phyloP scores from a whole-genome alignment of 164 flowering plant species.

The Protea cynaroides region DNA sequence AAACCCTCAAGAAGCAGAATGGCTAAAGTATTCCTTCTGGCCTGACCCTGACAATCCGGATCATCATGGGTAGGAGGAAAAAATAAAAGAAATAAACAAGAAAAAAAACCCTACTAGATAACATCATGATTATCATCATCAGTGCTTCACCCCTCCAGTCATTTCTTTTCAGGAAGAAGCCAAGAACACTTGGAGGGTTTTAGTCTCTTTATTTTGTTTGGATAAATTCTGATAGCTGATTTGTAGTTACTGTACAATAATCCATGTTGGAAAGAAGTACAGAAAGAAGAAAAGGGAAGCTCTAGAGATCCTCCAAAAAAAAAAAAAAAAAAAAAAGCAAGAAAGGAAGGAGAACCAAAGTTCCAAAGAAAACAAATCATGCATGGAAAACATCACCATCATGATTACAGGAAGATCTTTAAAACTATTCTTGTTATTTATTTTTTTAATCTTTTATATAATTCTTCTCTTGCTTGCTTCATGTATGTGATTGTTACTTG shows the following conservation, averaged over 20 bases:
- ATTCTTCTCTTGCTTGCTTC: slow-evolving; percentile 14
- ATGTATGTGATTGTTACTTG: slow-evolving; percentile 10
- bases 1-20: slow-evolving; percentile 53
- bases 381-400: slow-evolving; percentile 67
- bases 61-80: slow-evolving; percentile 68
- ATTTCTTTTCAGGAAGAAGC: slow-evolving; percentile 21
- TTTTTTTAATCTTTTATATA: slow-evolving; percentile 14
- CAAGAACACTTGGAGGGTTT: slow-evolving; percentile 13
- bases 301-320: slow-evolving; percentile 1
- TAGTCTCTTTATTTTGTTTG: slow-evolving; percentile 10
- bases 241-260: slow-evolving; percentile 37
- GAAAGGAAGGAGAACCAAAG: slow-evolving; percentile 37
- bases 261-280: slow-evolving; percentile 31
- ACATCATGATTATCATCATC: slow-evolving; percentile 29
- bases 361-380: slow-evolving; percentile 31
- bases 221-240: slow-evolving; percentile 5
- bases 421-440: slow-evolving; percentile 18
- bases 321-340: slow-evolving; percentile 20
- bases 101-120: slow-evolving; percentile 20
- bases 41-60: slow-evolving; percentile 86
- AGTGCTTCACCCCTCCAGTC: slow-evolving; percentile 17
- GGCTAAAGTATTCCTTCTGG: slow-evolving; percentile 86
- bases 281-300: slow-evolving; percentile 13
- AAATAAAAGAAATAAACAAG: slow-evolving; percentile 5
- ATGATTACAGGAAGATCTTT: slow-evolving; percentile 49